Evolutionary conservation across 2,329 filamentous ascomycete genomes (phyloP), one percentile per base, ranked within the genome.

Genomic region (Xylariaceae sp.): DNA sequence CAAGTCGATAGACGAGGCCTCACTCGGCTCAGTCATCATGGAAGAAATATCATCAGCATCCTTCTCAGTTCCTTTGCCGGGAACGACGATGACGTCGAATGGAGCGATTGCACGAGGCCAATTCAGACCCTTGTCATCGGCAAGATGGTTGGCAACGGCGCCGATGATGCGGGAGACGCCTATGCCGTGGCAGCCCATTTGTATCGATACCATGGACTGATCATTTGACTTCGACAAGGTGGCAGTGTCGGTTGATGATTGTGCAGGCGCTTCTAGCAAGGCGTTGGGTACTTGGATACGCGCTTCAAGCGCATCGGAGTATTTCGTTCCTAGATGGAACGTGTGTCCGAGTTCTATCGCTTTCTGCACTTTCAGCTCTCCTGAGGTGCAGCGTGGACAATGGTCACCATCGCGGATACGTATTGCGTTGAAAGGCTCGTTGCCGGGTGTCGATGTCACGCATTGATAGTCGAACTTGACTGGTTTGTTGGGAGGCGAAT

Each of bases 121-220:
- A 60, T 89, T 90, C 7, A 97, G 75, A 0, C 90, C 94, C 62
- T 74, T 80, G 2, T 76, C 64, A 58, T 95, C 89, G 0, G 83
- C 77, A 10, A 90, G 74, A 36, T 86, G 79, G 55, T 92, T 86
- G 1, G 91, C 91, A 1, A 94, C 82, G 1, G 94, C 90, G 9
- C 86, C 90, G 53, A 99, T 85, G 60, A 99, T 84, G 40, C 94
- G 86, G 5, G 90, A 95, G 15, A 99, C 83, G 1, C 94, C 94
- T 53, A 99, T 95, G 1, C 94, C 94, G 64, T 96, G 90, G 66
- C 94, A 99, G 48, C 94, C 94, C 94, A 99, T 99, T 57, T 95
- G 83, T 62, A 96, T 78, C 0, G 83, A 75, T 0, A 82, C 75
- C 22, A 57, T 63, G n/a, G 57, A 59, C 41, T 61, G 54, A 14